Base-by-base conservation (phyloP, 2,329 filamentous ascomycete species). In the Pyrenochaeta sp. region DNA sequence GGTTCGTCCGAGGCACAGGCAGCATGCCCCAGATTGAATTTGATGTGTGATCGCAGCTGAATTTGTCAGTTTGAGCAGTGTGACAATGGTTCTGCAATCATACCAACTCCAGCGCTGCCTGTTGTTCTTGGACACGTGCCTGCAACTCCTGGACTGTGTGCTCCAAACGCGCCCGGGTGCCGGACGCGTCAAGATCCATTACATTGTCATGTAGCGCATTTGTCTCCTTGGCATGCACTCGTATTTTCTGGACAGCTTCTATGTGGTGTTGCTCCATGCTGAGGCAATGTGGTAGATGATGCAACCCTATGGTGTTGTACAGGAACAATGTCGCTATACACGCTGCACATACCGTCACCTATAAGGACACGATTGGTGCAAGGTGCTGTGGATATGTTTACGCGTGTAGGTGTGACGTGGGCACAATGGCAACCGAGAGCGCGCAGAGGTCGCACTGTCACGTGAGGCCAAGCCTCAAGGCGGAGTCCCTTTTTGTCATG, bases 61-160 rank as follows among this genome's bases (percentile, higher is more conserved):
- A 2, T 79, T n/a, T 10, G 33, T 66, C 23, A 65, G 50, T 35
- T n/a, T 15, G 18, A 37, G 32, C 18, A 14, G 15, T 7, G 6
- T 20, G 30, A 14, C 33, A 5, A 31, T 23, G 7, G 29, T 10
- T 18, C 31, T 18, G n/a, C 21, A 10, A 11, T 30, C n/a, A 37
- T 69, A 82, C 82, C 68, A 77, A 74, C 30, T 77, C 76, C 35
- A 84, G 58, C 9, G 79, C 78, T 56, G 75, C 71, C 58, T 82
- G 78, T 64, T 83, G 81, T 56, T 75, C 74, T 48, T 71, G 72
- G 37, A 83, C 77, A 66, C 77, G 80, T 49, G 76, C 75, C 69
- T 90, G 86, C 1, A 94, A 83, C 68, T 89, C 87, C 57, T 81
- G 83, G 39, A 93, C 68, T 1, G 90, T 91, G 48, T 84, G 82